A percentile compares a stretch with the other conserved stretches of the same genome.
phyloP scores from a whole-genome alignment of 768 basidiomycete genomes.

The Phlebiopsis gigantea region DNA sequence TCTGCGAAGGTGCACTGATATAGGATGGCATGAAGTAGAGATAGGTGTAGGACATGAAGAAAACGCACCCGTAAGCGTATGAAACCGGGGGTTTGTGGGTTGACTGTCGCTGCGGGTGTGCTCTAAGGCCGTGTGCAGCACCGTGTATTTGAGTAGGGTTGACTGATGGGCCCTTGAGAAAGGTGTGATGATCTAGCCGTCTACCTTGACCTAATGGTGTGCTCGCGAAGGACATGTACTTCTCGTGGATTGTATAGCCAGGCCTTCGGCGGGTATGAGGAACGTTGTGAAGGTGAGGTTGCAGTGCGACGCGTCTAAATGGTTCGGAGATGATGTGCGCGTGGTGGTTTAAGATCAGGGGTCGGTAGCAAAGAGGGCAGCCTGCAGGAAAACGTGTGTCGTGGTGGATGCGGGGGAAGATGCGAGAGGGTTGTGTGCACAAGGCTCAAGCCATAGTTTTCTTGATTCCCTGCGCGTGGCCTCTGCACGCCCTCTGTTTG shows the following conservation, averaged over 20 bases:
- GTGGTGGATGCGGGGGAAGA: conserved; percentile 4
- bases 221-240: conserved; percentile 80
- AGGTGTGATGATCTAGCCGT: conserved; percentile 77
- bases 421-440: not conserved
- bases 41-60: conserved; percentile 19
- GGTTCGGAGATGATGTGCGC: conserved; percentile 3
- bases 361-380: not conserved
- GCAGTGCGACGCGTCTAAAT: conserved; percentile 1
- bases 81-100: conserved; percentile 37
- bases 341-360: not conserved
- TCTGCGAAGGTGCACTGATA: conserved; percentile 49
- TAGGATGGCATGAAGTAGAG: conserved; percentile 19
- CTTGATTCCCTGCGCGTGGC: conserved; percentile 7
- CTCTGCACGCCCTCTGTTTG: conserved; percentile 9
- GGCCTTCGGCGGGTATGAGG: not conserved
- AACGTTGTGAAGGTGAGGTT: conserved; percentile 11
- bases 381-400: conserved; percentile 8
- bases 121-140: not conserved
- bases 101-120: conserved; percentile 3
- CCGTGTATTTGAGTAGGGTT: conserved; percentile 18
- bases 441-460: not conserved
- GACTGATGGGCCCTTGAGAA: conserved; percentile 46
- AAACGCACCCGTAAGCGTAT: conserved; percentile 65
- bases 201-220: conserved; percentile 82
- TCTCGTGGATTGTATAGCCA: conserved; percentile 17